Evolutionary conservation across 2,329 filamentous ascomycete species (phyloP), one percentile per base, ranked within the genome.

Genomic region (Juglanconis sp.): DNA sequence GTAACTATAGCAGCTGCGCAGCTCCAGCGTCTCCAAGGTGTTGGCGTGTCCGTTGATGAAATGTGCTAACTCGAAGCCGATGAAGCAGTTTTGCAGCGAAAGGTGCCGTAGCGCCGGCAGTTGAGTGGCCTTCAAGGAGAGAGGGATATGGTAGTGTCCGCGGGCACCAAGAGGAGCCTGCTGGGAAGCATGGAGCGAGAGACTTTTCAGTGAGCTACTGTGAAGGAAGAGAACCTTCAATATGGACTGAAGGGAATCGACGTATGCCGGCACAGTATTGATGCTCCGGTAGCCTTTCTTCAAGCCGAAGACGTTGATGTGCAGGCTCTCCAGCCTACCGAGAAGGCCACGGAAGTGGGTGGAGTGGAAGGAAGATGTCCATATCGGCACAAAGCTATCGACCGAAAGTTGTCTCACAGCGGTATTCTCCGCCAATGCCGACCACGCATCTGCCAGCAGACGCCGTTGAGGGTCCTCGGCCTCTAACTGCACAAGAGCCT

Each of bases 41-140:
- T 17, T 9, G 4, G 46, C 11, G 48, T 61, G 58, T 15, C 54
- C 55, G 51, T 63, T 61, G 58, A 63, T 58, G 58, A 63, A 63
- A 55, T 63, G 61, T 11, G 61, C 61, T 11, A 63, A 51, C 54
- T 63, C 61, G 47, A 63, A 63, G 30, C 61, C 58, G 30, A 60
- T 56, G 47, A 63, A 63, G 55, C 61, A 63, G 54, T 63, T 61
- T 42, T 57, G 52, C 36, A 63, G 50, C 0, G 58, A 58, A 6
- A 63, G 55, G 51, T 63, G 58, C 31, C 55, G 54, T 9, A 63
- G 54, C 13, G 34, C 51, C 1, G 61, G 61, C 5, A 63, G 61
- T 40, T 63, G 61, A 1, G 61, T 63, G 15, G 61, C 61, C 31
- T 63, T 63, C 4, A 63, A 31, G 4, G 61, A 63, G 8, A 63